phyloP scores from a whole-genome alignment of 1,284 basidiomycete species.

The Cystobasidiaceae sp. region DNA sequence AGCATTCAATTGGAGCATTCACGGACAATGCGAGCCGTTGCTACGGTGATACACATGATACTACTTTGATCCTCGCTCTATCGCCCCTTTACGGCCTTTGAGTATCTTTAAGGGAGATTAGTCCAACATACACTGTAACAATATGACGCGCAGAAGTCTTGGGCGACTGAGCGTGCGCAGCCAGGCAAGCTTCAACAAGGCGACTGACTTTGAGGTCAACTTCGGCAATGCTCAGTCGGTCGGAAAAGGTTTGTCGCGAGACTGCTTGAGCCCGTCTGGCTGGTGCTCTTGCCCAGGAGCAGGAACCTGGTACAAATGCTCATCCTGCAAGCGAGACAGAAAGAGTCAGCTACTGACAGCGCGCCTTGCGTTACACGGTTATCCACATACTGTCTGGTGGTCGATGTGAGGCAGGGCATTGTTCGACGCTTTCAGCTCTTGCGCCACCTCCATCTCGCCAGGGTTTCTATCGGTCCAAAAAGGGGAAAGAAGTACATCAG shows the following conservation, averaged over 20 bases:
- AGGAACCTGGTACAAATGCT: neutral
- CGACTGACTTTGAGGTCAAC: neutral
- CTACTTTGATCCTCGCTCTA: no score
- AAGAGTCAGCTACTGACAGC: neutral
- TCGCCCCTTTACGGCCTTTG: no score
- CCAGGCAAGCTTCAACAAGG: neutral
- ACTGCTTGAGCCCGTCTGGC: slow-evolving; percentile 10
- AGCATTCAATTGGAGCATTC: no score
- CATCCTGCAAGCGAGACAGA: neutral
- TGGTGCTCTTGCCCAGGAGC: neutral
- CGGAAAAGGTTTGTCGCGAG: slow-evolving; percentile 14
- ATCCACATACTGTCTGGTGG: neutral
- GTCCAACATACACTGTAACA: no score
- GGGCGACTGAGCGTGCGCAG: no score
- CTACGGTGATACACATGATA: neutral
- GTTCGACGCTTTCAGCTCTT: neutral
- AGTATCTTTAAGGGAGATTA: no score
- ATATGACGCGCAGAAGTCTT: no score
- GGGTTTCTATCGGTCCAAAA: slow-evolving; percentile 15
- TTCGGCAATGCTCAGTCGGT: neutral
- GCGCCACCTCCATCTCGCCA: slow-evolving; percentile 17
- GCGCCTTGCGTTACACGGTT: neutral
- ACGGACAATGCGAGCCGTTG: no score
- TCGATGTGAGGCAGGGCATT: slow-evolving; percentile 6
- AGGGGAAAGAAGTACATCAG: neutral